These are phyloP conservation scores for Aquilaria sinensis DNA, from an alignment of 345 rosid species.

Conservation along the genomic window DNA sequence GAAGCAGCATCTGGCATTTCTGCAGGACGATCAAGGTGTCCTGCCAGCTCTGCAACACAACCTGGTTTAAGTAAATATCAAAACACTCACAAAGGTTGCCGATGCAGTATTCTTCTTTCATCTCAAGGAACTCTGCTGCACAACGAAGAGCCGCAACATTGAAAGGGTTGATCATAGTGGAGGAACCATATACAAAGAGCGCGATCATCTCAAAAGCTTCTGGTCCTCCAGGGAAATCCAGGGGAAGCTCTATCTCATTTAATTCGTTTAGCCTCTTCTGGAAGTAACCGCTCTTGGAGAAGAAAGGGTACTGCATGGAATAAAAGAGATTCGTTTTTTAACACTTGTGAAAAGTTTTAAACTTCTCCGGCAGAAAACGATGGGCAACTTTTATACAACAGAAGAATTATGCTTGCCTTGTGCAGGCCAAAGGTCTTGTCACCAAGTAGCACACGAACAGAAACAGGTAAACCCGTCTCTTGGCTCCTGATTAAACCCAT, in stretches of 20 bases:
- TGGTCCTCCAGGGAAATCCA: constrained; percentile 71
- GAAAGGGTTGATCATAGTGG: constrained; percentile 57
- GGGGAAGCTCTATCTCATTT: constrained; percentile 46
- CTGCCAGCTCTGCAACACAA: constrained; percentile 74
- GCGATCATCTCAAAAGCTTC: constrained; percentile 66
- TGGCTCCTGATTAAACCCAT: constrained; percentile 37
- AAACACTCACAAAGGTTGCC: constrained; percentile 68
- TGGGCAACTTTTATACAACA: background rate
- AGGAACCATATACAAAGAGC: constrained; percentile 61
- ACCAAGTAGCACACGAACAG: constrained; percentile 38
- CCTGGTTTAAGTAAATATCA: constrained; percentile 72
- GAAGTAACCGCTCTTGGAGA: constrained; percentile 66
- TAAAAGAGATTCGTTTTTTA: background rate
- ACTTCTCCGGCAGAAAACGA: background rate
- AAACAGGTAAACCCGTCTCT: constrained; percentile 59
- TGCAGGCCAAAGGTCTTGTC: constrained; percentile 49
- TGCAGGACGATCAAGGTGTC: constrained; percentile 67
- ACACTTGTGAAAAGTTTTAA: background rate
- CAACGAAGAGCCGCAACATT: constrained; percentile 64
- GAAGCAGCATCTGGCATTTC: constrained; percentile 48
- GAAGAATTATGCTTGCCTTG: constrained; percentile 29
- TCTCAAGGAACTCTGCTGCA: constrained; percentile 71
- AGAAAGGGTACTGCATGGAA: constrained; percentile 47
- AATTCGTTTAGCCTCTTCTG: constrained; percentile 38
- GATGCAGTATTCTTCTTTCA: constrained; percentile 52